Conservation (phyloP, 768 basidiomycete species). For the Coprinopsis marcescibilis region DNA sequence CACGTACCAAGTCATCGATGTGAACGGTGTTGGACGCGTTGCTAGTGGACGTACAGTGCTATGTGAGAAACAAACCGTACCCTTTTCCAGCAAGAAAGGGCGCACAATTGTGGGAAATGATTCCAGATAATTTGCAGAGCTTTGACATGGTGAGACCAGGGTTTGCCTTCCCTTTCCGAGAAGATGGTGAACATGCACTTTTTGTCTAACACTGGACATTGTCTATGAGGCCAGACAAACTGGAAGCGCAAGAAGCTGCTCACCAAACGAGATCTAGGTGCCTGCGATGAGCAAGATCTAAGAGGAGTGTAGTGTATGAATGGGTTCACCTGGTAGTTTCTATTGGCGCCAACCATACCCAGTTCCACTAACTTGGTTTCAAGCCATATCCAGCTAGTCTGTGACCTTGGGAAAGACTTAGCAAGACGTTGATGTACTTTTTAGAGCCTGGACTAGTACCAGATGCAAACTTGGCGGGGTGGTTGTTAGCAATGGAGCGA, state of each 20-base stretch:
- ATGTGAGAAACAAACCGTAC: neutral
- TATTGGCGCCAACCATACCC: constrained; percentile 69
- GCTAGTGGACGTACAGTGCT: constrained; percentile 26
- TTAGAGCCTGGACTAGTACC: constrained; percentile 34
- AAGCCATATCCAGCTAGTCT: constrained; percentile 87
- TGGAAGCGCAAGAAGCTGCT: constrained; percentile 7
- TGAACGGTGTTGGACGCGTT: constrained; percentile 75
- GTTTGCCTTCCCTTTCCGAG: constrained; percentile 61
- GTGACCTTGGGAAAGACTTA: constrained; percentile 46
- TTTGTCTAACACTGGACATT: constrained; percentile 66
- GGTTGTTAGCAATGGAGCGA: neutral
- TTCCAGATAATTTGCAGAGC: constrained; percentile 84
- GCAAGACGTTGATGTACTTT: neutral
- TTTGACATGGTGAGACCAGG: constrained; percentile 79
- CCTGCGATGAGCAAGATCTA: neutral
- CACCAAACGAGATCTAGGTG: constrained; percentile 60
- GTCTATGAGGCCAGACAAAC: neutral
- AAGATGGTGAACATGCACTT: constrained; percentile 88
- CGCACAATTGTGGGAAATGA: constrained; percentile 74
- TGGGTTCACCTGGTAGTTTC: constrained; percentile 57
- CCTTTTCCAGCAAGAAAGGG: constrained; percentile 1
- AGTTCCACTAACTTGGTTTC: constrained; percentile 85
- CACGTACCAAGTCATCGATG: constrained; percentile 72
- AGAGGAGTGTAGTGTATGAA: neutral
- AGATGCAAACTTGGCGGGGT: constrained; percentile 74